Conservation (phyloP, 2,329 filamentous ascomycete species). For the Dactylella cylindrospora region DNA sequence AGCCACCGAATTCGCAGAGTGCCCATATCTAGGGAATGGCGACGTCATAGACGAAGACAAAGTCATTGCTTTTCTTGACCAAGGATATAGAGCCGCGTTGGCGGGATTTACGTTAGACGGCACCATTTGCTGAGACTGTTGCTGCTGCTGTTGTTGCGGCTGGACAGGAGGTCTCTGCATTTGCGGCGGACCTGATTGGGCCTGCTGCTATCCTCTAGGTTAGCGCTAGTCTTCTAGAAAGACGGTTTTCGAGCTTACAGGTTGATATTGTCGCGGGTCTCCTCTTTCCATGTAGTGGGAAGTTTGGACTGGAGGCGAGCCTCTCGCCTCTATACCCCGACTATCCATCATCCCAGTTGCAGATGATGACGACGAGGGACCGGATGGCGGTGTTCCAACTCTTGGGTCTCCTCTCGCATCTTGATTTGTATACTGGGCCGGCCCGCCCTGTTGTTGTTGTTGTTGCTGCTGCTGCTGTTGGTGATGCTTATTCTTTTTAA, state of each 20-base stretch:
- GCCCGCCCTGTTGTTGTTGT: slow-evolving; percentile 23
- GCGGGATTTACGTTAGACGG: slow-evolving; percentile 50
- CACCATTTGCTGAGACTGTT: slow-evolving; percentile 10
- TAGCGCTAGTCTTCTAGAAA: not conserved
- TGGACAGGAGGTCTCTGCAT: slow-evolving; percentile 8
- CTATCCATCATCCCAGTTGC: slow-evolving; percentile 31
- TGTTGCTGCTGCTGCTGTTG: too few species aligned
- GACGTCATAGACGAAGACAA: slow-evolving; percentile 80
- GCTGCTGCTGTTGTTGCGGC: not conserved
- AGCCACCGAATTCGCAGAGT: slow-evolving; percentile 86
- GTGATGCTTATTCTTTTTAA: slow-evolving; percentile 42
- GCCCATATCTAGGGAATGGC: slow-evolving; percentile 94
- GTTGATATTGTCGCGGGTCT: slow-evolving; percentile 34
- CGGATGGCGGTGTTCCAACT: slow-evolving; percentile 35
- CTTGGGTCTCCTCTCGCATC: slow-evolving; percentile 33
- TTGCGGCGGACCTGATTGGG: not conserved
- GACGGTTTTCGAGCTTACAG: slow-evolving; percentile 10
- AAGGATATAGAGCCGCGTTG: slow-evolving; percentile 86
- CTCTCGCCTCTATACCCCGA: slow-evolving; percentile 21
- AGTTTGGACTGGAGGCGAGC: slow-evolving; percentile 33
- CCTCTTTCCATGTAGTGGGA: slow-evolving; percentile 33
- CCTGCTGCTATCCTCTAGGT: not conserved
- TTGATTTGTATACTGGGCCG: slow-evolving; percentile 25
- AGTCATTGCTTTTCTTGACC: slow-evolving; percentile 85
- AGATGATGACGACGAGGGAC: slow-evolving; percentile 37